A percentile compares a stretch with the other conserved stretches of the same genome.
Evolutionary conservation across 2,329 filamentous ascomycete genomes (phyloP).

Genomic region (Fusarium sp.): DNA sequence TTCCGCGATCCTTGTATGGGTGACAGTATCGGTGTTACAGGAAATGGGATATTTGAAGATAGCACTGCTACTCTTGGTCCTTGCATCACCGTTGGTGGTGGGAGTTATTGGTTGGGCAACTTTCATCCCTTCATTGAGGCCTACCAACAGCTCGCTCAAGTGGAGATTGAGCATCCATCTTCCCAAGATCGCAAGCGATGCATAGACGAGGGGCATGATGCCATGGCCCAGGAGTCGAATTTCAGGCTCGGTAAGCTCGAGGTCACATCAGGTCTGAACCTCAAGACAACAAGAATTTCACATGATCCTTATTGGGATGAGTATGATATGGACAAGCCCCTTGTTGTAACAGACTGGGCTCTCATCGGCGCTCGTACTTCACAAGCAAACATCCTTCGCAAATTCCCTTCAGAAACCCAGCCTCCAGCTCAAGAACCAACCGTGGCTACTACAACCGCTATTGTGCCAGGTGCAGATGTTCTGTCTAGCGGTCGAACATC

Average conservation of each 20-base stretch:
- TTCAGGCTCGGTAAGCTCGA: conserved; percentile 50
- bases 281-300: conserved; percentile 55
- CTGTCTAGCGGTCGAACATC: conserved; percentile 55
- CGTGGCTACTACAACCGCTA: conserved; percentile 43
- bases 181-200: conserved; percentile 52
- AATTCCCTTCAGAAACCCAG: conserved; percentile 50
- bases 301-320: conserved; percentile 58
- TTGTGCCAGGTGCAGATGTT: conserved; percentile 50
- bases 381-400: conserved; percentile 54
- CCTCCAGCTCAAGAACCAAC: conserved; percentile 46
- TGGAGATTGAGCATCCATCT: conserved; percentile 54
- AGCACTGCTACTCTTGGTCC: conserved; percentile 55
- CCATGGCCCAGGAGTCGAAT: conserved; percentile 40
- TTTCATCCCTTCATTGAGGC: conserved; percentile 56
- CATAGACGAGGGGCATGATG: conserved; percentile 49
- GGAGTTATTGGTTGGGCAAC: conserved; percentile 54
- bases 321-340: conserved; percentile 50
- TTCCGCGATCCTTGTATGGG: conserved; percentile 56
- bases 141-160: conserved; percentile 39
- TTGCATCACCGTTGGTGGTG: conserved; percentile 50
- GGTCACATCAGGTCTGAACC: conserved; percentile 53
- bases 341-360: conserved; percentile 57
- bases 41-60: conserved; percentile 44
- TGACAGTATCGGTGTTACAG: conserved; percentile 54
- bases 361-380: conserved; percentile 49